Evolutionary conservation across 1,284 basidiomycete species (phyloP).

Genomic region (Ceratobasidium sp.): DNA sequence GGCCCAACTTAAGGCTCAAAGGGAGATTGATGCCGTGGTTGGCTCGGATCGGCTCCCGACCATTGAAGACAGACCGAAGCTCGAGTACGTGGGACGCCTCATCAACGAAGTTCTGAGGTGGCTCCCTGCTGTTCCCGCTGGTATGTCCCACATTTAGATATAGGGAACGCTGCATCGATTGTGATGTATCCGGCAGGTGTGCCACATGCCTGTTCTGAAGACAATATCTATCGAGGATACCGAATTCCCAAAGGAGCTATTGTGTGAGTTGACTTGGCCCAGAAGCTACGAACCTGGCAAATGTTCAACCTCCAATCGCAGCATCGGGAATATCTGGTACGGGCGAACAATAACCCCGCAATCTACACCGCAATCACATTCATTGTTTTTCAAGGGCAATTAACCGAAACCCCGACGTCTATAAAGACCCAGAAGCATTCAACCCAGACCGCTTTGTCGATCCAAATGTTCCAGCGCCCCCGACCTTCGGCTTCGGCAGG

Average conservation of each 20-base stretch:
- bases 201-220: conserved; percentile 54
- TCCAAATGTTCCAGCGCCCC: background rate
- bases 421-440: conserved; percentile 7
- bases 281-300: background rate
- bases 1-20: conserved; percentile 23
- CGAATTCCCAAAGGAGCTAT: conserved; percentile 55
- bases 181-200: conserved; percentile 50
- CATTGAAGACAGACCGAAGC: conserved; percentile 26
- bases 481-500: conserved; percentile 6
- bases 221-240: conserved; percentile 56
- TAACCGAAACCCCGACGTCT: conserved; percentile 2
- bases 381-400: conserved; percentile 3
- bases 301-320: background rate
- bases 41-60: conserved; percentile 25
- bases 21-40: conserved; percentile 39
- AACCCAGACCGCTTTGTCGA: conserved; percentile 17
- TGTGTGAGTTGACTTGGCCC: background rate
- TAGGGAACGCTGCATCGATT: background rate
- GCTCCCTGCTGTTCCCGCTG: conserved; percentile 21
- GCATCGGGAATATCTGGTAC: conserved; percentile 22
- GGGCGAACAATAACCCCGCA: background rate
- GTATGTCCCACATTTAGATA: background rate
- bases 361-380: too few relatives aligned
- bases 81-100: conserved; percentile 37
- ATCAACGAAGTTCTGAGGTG: conserved; percentile 45